These are phyloP conservation scores for Fusarium siculi DNA, from an alignment of 2,329 filamentous ascomycete genomes.

Conservation along the genomic window DNA sequence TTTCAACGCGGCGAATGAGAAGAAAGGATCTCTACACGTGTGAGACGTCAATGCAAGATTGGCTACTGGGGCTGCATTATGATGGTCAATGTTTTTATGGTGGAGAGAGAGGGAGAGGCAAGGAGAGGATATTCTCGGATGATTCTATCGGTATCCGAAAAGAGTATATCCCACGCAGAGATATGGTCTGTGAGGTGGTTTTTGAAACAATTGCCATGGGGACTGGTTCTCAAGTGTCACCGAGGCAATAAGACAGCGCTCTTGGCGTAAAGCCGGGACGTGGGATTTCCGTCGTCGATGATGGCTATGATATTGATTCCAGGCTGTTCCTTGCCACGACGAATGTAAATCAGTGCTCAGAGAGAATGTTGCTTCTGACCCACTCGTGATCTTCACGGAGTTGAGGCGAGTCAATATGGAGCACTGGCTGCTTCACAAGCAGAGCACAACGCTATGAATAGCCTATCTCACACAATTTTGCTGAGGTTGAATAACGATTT, in stretches of 20 bases:
- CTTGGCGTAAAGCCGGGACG: not conserved
- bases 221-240: not conserved
- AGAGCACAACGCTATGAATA: not conserved
- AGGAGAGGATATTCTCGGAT: not conserved
- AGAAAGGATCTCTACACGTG: slow-evolving; percentile 27
- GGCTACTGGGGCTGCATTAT: slow-evolving; percentile 29
- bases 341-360: not conserved
- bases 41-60: slow-evolving; percentile 34
- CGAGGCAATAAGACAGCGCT: not conserved
- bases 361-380: not conserved
- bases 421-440: not conserved
- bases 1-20: slow-evolving; percentile 21
- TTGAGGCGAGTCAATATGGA: not conserved
- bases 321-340: not conserved
- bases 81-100: not conserved
- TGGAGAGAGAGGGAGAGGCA: not conserved
- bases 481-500: not conserved
- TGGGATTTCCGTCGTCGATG: not conserved
- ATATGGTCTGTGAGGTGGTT: not conserved
- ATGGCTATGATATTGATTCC: not conserved
- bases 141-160: slow-evolving; percentile 2
- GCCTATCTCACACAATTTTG: not conserved
- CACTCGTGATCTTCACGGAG: slow-evolving; percentile 6
- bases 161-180: not conserved
- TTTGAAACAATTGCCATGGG: not conserved